phyloP scores from a whole-genome alignment of 2,329 filamentous ascomycete species.

The Paraconiothyrium sp. region DNA sequence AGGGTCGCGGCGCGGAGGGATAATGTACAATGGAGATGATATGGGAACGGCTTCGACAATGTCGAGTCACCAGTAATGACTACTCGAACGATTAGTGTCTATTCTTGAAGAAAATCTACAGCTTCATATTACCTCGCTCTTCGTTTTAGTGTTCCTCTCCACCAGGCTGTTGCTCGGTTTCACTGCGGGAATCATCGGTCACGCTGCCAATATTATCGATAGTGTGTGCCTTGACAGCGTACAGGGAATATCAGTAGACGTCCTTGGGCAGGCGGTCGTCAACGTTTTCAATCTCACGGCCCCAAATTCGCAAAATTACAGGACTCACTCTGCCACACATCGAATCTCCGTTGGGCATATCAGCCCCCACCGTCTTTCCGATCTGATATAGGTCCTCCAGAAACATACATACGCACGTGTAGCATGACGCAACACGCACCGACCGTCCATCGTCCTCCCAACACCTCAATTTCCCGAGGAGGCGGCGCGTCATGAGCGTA shows the following conservation, averaged over 20 bases:
- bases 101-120: neutral
- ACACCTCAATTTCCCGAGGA: neutral
- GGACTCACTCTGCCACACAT: slow-evolving; percentile 5
- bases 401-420: neutral
- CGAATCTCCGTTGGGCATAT: slow-evolving; percentile 14
- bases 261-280: neutral
- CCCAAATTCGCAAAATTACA: slow-evolving; percentile 8
- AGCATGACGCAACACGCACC: slow-evolving; percentile 6
- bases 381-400: slow-evolving; percentile 6
- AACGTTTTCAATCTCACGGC: neutral
- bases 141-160: neutral
- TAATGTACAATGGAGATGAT: slow-evolving; percentile 7
- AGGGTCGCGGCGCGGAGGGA: slow-evolving; percentile 19
- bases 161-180: neutral
- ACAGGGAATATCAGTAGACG: neutral
- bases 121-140: slow-evolving; percentile 4
- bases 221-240: neutral
- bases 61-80: slow-evolving; percentile 11
- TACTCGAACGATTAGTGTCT: slow-evolving; percentile 14
- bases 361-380: slow-evolving; percentile 9
- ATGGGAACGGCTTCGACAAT: slow-evolving; percentile 13
- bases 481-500: neutral
- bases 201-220: neutral
- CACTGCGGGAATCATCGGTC: neutral
- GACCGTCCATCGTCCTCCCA: slow-evolving; percentile 7